Base-by-base conservation (phyloP, 192 early-diverging fungal genomes). In the Podila clonocystis region DNA sequence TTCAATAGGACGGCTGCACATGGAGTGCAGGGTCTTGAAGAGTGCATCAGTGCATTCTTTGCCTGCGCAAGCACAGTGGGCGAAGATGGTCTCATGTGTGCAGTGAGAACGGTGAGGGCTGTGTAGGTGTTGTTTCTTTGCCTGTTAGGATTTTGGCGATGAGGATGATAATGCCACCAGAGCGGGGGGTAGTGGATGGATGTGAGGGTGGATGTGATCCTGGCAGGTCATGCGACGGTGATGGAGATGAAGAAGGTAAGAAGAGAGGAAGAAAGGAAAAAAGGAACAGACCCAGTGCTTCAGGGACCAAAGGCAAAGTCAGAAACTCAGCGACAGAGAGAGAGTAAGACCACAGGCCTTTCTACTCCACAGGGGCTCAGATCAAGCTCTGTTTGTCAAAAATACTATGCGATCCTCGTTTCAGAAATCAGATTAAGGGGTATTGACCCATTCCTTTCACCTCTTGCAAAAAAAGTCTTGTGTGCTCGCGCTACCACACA, bases 181-280 rank as follows among this genome's bases (percentile, higher is more conserved):
- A 55, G 2, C 26, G 52, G 52, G 11, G 24, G 20, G 24, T 55
- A 17, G 20, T n/a, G n/a, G 52, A 55, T 55, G 52, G 24, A 55
- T 55, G 52, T 24, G 6, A 17, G 52, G 52, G 52, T 55, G 52
- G 52, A 55, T 55, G 52, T n/a, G 52, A 55, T 55, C 22, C 52
- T 55, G 52, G 52, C 52, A 24, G 52, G 24, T 55, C 52, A 55
- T 55, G 41, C 41, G 41, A 45, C 41, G 41, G 41, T 45, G 13
- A 45, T 45, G 13, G 17, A 45, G 41, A 55, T 6, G 17, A 52
- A 1, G 33, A 52, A 55, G 24, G 52, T 22, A 55, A n/a, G 24
- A 55, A 24, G n/a, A n/a, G n/a, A n/a, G n/a, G n/a, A n/a, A n/a
- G n/a, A n/a, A 26, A 55, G 6, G 17, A 55, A 22, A 4, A 55